These are phyloP conservation scores for Friedmanniomyces simplex DNA, from an alignment of 495 filamentous ascomycete genomes.

Conservation along the genomic window DNA sequence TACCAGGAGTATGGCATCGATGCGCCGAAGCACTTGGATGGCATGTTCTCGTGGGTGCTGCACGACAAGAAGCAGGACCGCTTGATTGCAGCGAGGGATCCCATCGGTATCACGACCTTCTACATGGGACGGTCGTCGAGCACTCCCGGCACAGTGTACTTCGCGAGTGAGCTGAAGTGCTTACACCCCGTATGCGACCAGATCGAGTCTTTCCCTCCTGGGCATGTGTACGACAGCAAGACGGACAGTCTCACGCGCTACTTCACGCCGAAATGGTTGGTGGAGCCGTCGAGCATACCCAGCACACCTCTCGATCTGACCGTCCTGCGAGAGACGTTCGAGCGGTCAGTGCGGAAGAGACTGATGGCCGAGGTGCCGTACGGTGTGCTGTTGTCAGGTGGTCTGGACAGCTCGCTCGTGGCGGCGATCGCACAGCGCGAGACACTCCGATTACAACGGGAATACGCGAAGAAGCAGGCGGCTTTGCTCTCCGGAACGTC, in stretches of 20 bases:
- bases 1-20: constrained; percentile 86
- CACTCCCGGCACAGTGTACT: constrained; percentile 79
- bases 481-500: constrained; percentile 12
- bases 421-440: constrained; percentile 93
- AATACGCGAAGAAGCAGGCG: constrained; percentile 21
- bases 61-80: constrained; percentile 90
- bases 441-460: constrained; percentile 61
- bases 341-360: constrained; percentile 87
- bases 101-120: constrained; percentile 94
- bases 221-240: constrained; percentile 88
- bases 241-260: constrained; percentile 73
- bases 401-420: constrained; percentile 89
- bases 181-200: constrained; percentile 89
- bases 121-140: constrained; percentile 83
- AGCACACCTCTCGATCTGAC: constrained; percentile 72
- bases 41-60: constrained; percentile 98
- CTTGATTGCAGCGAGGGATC: constrained; percentile 86
- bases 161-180: constrained; percentile 93
- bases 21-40: constrained; percentile 88
- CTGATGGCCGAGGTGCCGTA: constrained; percentile 99
- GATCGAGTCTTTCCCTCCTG: constrained; percentile 87
- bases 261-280: constrained; percentile 82
- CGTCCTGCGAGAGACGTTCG: constrained; percentile 65
- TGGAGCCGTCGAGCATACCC: constrained; percentile 66
- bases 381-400: constrained; percentile 89